These are phyloP conservation scores for Eutrema yunnanense DNA, from an alignment of 345 rosid genomes.

Conservation along the genomic window DNA sequence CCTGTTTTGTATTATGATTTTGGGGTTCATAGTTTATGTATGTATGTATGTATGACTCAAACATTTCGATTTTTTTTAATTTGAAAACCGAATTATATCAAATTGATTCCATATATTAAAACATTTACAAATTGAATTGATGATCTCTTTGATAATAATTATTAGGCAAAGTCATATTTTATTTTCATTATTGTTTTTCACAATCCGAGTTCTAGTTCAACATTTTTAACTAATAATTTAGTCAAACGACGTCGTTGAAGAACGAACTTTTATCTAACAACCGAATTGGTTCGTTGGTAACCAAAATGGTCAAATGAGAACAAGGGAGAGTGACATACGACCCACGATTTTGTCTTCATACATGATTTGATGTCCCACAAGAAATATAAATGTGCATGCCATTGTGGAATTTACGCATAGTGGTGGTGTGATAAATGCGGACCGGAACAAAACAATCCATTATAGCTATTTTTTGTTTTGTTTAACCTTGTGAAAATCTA, in stretches of 20 bases:
- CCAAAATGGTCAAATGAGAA: conserved; percentile 5
- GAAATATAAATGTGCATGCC: neutral
- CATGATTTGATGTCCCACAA: conserved; percentile 20
- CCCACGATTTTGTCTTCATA: neutral
- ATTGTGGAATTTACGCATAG: conserved; percentile 1
- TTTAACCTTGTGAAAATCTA: too few species aligned
- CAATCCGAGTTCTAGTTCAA: neutral
- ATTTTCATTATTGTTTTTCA: neutral
- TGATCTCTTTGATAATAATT: too few species aligned
- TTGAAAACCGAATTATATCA: too few species aligned
- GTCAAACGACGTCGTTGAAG: neutral
- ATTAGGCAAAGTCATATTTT: neutral
- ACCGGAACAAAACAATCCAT: neutral
- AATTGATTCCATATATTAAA: too few species aligned
- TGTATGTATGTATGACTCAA: too few species aligned
- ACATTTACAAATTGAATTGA: too few species aligned
- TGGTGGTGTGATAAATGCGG: neutral
- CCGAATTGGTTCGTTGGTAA: conserved; percentile 9
- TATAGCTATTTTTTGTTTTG: neutral
- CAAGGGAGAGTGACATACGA: neutral
- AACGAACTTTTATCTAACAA: conserved; percentile 2
- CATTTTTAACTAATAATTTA: neutral
- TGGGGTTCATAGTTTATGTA: neutral
- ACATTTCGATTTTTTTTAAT: neutral
- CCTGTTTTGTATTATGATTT: neutral